Conservation (phyloP, 305 asterid species). For the Solanum chacoense region DNA sequence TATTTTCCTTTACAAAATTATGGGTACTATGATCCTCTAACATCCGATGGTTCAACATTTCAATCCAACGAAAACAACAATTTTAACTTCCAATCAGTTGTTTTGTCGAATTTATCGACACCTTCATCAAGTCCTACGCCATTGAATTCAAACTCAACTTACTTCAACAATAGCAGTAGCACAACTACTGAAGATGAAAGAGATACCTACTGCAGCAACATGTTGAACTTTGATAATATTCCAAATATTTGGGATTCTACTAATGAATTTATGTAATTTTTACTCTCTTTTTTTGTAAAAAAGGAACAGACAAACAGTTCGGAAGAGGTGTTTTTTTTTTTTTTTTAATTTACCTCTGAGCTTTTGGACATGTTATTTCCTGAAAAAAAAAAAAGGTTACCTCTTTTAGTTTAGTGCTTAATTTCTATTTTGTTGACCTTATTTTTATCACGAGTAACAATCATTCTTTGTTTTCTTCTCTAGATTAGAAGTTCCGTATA, state of each 20-base stretch:
- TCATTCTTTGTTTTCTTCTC: background rate
- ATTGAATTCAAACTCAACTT: conserved; percentile 37
- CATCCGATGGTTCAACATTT: conserved; percentile 39
- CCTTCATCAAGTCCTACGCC: conserved; percentile 65
- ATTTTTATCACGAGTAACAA: background rate
- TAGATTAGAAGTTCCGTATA: background rate
- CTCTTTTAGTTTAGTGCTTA: background rate
- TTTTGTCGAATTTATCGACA: conserved; percentile 44
- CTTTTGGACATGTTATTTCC: conserved; percentile 1
- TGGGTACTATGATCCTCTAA: conserved; percentile 32
- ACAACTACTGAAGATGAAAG: conserved; percentile 39
- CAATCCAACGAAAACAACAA: conserved; percentile 37
- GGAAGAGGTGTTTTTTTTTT: background rate
- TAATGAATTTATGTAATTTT: conserved; percentile 37
- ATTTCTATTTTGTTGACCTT: background rate
- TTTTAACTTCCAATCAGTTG: conserved; percentile 42
- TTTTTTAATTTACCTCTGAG: background rate
- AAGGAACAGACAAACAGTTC: background rate
- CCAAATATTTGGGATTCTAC: conserved; percentile 34
- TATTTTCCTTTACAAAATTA: conserved; percentile 23
- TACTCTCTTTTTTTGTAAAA: background rate
- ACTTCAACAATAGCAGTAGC: conserved; percentile 20
- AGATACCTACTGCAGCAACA: conserved; percentile 41
- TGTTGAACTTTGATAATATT: conserved; percentile 43
- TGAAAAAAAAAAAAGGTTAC: background rate